Conservation (phyloP, 2,329 filamentous ascomycete species). For the Colletotrichum tamarilloi region DNA sequence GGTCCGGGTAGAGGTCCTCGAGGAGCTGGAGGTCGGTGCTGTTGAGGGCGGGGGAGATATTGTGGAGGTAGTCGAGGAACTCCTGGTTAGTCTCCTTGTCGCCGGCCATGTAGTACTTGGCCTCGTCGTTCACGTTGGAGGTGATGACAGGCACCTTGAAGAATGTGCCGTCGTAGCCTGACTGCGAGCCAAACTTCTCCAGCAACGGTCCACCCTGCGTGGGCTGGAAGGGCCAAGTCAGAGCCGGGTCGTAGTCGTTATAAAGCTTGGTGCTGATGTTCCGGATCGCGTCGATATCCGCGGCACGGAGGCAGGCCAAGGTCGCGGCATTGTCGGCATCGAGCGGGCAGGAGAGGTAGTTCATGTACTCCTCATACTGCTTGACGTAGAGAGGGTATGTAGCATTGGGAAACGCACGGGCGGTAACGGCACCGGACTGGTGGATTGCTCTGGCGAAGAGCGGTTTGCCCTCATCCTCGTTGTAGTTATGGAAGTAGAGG, state of each 20-base stretch:
- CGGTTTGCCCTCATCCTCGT: slow-evolving; percentile 67
- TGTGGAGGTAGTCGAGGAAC: slow-evolving; percentile 50
- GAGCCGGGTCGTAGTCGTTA: slow-evolving; percentile 64
- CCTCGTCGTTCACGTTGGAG: slow-evolving; percentile 50
- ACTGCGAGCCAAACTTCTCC: slow-evolving; percentile 57
- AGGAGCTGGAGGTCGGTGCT: slow-evolving; percentile 43
- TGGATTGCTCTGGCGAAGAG: slow-evolving; percentile 76
- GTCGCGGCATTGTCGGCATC: slow-evolving; percentile 59
- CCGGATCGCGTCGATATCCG: slow-evolving; percentile 63
- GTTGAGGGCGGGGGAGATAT: slow-evolving; percentile 45
- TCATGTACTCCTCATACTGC: slow-evolving; percentile 64
- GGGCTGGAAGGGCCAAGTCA: slow-evolving; percentile 67
- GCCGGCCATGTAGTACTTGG: slow-evolving; percentile 46
- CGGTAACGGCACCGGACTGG: slow-evolving; percentile 65
- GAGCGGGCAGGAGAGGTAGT: slow-evolving; percentile 63
- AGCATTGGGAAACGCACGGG: slow-evolving; percentile 43
- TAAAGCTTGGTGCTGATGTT: slow-evolving; percentile 69
- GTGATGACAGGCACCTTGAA: slow-evolving; percentile 50
- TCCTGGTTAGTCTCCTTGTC: slow-evolving; percentile 48
- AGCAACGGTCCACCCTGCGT: slow-evolving; percentile 56
- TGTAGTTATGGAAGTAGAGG: slow-evolving; percentile 71
- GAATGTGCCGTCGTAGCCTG: slow-evolving; percentile 50
- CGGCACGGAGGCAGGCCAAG: slow-evolving; percentile 64
- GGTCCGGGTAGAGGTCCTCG: slow-evolving; percentile 48
- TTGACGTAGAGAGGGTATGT: slow-evolving; percentile 57